A percentile compares a stretch with the other conserved stretches of the same genome.
Evolutionary conservation across 2,329 filamentous ascomycete species (phyloP).

Genomic region (Cucurbitaria berberidis): DNA sequence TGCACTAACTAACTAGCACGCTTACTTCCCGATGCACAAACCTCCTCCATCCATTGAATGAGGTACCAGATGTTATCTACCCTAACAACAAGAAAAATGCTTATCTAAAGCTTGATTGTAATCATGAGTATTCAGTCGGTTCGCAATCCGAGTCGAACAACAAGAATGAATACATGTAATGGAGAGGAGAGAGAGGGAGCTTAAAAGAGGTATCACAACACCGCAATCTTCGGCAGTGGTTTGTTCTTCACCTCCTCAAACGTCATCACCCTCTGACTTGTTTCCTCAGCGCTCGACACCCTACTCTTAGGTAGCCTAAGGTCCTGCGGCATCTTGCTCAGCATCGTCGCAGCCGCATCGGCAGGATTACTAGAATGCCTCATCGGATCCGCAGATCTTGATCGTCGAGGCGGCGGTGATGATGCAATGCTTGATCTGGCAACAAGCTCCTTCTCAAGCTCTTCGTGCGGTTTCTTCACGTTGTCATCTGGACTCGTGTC

Average conservation of each 20-base stretch:
- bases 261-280: constrained; percentile 11
- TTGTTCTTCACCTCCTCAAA: constrained; percentile 38
- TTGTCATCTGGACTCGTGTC: constrained; percentile 27
- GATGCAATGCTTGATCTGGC: constrained; percentile 5
- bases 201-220: constrained; percentile 19
- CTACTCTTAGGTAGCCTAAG: constrained; percentile 3
- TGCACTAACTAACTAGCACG: no score
- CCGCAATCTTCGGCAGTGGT: constrained; percentile 34
- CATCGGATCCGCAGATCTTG: constrained; percentile 17
- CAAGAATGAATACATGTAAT: no score
- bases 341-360: constrained; percentile 10
- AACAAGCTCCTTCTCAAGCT: constrained; percentile 21
- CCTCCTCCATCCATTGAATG: not conserved
- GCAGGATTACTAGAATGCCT: constrained; percentile 11
- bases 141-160: not conserved
- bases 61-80: not conserved
- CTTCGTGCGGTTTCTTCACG: constrained; percentile 4
- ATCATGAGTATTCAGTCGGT: not conserved
- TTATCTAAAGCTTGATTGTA: not conserved
- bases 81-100: not conserved
- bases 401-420: constrained; percentile 18
- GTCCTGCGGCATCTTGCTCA: constrained; percentile 13
- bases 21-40: no score
- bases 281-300: constrained; percentile 1
- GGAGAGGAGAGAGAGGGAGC: no score